Evolutionary conservation across 257 asterid species (phyloP).

Genomic region (Asclepias syriaca): DNA sequence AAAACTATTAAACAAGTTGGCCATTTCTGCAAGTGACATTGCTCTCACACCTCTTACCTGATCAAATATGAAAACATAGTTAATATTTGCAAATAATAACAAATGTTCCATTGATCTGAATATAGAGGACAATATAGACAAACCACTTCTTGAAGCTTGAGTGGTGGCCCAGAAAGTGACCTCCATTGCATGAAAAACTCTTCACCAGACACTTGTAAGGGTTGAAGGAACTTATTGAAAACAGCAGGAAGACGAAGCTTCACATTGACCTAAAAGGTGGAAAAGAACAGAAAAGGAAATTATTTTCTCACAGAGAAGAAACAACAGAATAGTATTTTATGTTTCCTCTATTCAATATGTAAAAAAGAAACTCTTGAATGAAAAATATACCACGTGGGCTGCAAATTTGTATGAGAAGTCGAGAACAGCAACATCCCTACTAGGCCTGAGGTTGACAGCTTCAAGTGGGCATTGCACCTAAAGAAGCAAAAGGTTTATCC

Average conservation of each 20-base stretch:
- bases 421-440: conserved; percentile 90
- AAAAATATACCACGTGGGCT: conserved; percentile 49
- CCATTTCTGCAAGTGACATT: conserved; percentile 78
- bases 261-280: conserved; percentile 57
- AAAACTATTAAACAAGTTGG: conserved; percentile 58
- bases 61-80: conserved; percentile 23
- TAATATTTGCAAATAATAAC: background rate
- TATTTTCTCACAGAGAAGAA: background rate
- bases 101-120: background rate
- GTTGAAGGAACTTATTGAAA: conserved; percentile 79
- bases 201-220: conserved; percentile 67
- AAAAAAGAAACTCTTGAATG: background rate
- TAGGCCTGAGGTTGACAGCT: conserved; percentile 74
- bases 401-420: conserved; percentile 80
- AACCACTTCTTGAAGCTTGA: conserved; percentile 97
- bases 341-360: background rate
- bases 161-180: conserved; percentile 93
- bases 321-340: background rate
- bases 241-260: conserved; percentile 91
- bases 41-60: conserved; percentile 94
- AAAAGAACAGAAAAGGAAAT: conserved; percentile 4
- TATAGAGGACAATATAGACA: conserved; percentile 22
- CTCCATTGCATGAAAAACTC: conserved; percentile 96
- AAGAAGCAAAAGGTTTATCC: conserved; percentile 16
- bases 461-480: conserved; percentile 97